Percentiles rank a stretch among this genome's conserved stretches.
phyloP scores from a whole-genome alignment of 1,139 yeast species.

The Candida gigantensis region DNA sequence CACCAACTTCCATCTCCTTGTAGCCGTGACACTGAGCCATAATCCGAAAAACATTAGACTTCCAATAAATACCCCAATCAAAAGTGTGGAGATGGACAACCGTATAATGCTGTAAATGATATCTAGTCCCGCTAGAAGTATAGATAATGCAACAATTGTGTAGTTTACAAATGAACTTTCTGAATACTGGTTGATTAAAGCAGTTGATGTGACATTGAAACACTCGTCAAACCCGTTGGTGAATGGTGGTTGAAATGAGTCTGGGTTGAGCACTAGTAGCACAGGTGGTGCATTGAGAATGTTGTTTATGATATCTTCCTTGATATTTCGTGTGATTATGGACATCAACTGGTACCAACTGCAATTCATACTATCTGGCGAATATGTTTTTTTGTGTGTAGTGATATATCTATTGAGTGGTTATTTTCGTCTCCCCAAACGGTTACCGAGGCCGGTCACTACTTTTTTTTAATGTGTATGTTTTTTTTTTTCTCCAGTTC shows the following conservation, averaged over 20 bases:
- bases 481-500: too few relatives aligned
- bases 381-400: too few relatives aligned
- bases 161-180: slow-evolving; percentile 7
- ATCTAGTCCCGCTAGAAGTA: slow-evolving; percentile 22
- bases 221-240: slow-evolving; percentile 20
- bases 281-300: slow-evolving; percentile 21
- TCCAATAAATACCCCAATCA: slow-evolving; percentile 18
- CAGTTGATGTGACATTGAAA: slow-evolving; percentile 15
- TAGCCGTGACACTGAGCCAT: slow-evolving; percentile 16
- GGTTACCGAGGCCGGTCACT: too few relatives aligned
- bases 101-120: slow-evolving; percentile 22
- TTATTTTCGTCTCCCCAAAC: too few relatives aligned
- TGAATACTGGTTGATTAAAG: slow-evolving; percentile 10
- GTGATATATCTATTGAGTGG: too few relatives aligned
- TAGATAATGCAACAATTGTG: slow-evolving; percentile 10
- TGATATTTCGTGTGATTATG: slow-evolving; percentile 14
- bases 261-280: slow-evolving; percentile 25
- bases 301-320: slow-evolving; percentile 19
- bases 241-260: slow-evolving; percentile 32
- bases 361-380: too few relatives aligned
- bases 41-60: slow-evolving; percentile 13
- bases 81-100: slow-evolving; percentile 18
- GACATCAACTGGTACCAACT: slow-evolving; percentile 9
- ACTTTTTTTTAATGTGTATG: too few relatives aligned
- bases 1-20: slow-evolving; percentile 18